These are phyloP conservation scores for Capsicum pubescens DNA, from an alignment of 257 asterid species.

Conservation along the genomic window DNA sequence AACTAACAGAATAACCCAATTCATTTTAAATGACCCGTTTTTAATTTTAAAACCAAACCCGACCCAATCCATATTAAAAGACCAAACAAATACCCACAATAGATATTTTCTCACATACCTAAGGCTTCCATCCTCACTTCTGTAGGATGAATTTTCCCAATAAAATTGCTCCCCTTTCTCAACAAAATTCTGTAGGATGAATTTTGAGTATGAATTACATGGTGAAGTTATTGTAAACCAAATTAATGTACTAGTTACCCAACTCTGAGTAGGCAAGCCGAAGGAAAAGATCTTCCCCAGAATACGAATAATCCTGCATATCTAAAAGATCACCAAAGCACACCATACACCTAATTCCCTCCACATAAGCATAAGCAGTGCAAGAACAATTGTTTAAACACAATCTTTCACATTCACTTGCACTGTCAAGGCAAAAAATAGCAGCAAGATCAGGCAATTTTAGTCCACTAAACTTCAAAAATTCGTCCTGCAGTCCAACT, in stretches of 20 bases:
- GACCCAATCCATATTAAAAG: too few species aligned
- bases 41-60: too few species aligned
- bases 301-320: conserved; percentile 33
- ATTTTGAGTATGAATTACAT: not conserved
- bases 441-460: conserved; percentile 43
- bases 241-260: conserved; percentile 12
- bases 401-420: conserved; percentile 21
- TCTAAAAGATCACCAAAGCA: conserved; percentile 39
- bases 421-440: conserved; percentile 25
- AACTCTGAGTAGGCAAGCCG: conserved; percentile 37
- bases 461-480: conserved; percentile 33
- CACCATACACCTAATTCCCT: conserved; percentile 42
- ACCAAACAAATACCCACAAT: too few species aligned
- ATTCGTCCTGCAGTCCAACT: conserved; percentile 28
- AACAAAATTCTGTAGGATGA: too few species aligned
- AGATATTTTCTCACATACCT: too few species aligned
- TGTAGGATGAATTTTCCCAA: too few species aligned
- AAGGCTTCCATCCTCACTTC: too few species aligned
- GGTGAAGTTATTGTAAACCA: not conserved
- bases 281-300: conserved; percentile 37
- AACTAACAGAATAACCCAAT: too few species aligned
- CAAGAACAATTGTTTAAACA: conserved; percentile 49
- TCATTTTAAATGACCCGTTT: too few species aligned
- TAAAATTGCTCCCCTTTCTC: too few species aligned
- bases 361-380: conserved; percentile 42